Conservation (phyloP, 2,329 filamentous ascomycete species). For the Colletotrichum eremochloae region DNA sequence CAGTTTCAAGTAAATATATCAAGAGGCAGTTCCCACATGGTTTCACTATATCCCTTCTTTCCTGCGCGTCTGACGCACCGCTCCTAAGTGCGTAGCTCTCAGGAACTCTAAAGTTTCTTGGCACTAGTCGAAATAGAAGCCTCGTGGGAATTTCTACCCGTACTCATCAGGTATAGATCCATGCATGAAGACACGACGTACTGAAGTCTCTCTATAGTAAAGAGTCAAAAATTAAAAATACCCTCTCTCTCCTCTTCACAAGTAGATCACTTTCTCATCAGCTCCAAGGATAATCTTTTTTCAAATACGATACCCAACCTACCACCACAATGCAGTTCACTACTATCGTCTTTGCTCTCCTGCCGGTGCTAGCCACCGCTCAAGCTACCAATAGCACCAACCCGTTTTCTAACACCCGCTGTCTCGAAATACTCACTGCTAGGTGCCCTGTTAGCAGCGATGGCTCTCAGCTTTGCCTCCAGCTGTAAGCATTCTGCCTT, state of each 20-base stretch:
- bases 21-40: neutral
- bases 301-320: neutral
- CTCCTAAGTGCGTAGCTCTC: neutral
- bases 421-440: fast-evolving
- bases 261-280: neutral
- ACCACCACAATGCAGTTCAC: slow-evolving; percentile 3
- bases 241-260: neutral
- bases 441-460: neutral
- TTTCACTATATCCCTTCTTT: neutral
- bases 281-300: neutral
- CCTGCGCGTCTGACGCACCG: neutral
- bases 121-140: neutral
- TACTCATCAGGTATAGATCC: neutral
- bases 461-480: neutral
- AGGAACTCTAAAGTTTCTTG: no score
- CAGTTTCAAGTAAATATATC: no score
- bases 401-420: neutral
- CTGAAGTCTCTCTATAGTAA: neutral
- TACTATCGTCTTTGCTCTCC: neutral
- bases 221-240: neutral
- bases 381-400: no score
- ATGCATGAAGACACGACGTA: neutral
- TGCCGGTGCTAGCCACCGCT: neutral
- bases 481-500: neutral
- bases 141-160: neutral